These are phyloP conservation scores for Rosa rugosa DNA, from an alignment of 306 rosid species.

Conservation along the genomic window DNA sequence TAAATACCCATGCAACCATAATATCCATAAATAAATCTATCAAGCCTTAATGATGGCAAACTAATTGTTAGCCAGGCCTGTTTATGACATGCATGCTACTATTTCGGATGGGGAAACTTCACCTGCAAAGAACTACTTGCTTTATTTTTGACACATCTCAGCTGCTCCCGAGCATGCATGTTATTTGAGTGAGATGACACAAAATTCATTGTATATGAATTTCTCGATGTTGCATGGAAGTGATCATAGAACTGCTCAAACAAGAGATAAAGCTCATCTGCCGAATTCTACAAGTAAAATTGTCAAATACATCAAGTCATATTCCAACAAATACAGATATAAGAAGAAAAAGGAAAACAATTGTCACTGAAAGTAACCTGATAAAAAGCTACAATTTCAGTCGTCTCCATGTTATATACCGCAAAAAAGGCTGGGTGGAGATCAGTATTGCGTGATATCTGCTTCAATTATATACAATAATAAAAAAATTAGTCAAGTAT, in stretches of 20 bases:
- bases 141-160: slow-evolving; percentile 64
- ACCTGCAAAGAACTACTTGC: slow-evolving; percentile 78
- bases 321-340: neutral
- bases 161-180: slow-evolving; percentile 72
- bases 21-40: neutral
- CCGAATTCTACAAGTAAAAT: slow-evolving; percentile 60
- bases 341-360: neutral
- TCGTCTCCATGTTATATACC: slow-evolving; percentile 95
- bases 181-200: slow-evolving; percentile 90
- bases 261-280: slow-evolving; percentile 79
- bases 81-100: neutral
- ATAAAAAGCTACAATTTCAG: slow-evolving; percentile 88
- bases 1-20: neutral
- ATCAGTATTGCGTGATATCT: slow-evolving; percentile 81
- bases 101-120: slow-evolving; percentile 8
- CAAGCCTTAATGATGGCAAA: slow-evolving; percentile 6
- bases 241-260: slow-evolving; percentile 87
- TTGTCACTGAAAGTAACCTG: slow-evolving; percentile 45
- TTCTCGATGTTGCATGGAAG: slow-evolving; percentile 74
- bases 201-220: slow-evolving; percentile 69
- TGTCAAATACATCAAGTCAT: slow-evolving; percentile 25
- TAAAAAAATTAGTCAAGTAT: slow-evolving; percentile 21
- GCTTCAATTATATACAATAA: slow-evolving; percentile 39
- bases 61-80: neutral
- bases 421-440: slow-evolving; percentile 79